Evolutionary conservation across 306 rosid species (phyloP), one percentile per base, ranked within the genome.

Genomic region (Amphicarpaea edgeworthii): DNA sequence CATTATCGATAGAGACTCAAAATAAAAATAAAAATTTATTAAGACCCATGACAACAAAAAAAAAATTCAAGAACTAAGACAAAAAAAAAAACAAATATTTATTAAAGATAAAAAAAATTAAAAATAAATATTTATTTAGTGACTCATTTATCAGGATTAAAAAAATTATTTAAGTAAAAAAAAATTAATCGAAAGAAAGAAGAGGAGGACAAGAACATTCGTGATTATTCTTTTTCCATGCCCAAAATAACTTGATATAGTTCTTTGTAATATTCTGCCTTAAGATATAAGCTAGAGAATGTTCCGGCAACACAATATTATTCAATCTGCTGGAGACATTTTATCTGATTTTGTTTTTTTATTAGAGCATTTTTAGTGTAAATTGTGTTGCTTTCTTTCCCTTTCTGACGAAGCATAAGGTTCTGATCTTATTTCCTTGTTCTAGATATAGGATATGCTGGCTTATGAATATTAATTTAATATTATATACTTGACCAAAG

Each of bases 171-270:
- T n/a, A n/a, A n/a, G n/a, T n/a, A n/a, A n/a, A n/a, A 30, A 30
- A 30, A 1, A 45, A 26, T 7, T 37, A 54, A 43, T 2, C 5
- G 6, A 43, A 60, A 23, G 71, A 60, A 70, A 46, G 75, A 14
- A 55, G 10, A 60, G 11, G 71, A 12, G 68, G 77, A 20, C 68
- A 78, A 70, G 82, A 46, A 60, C 57, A 69, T 60, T 78, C 2
- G 1, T n/a, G n/a, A 46, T 47, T 34, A 24, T 78, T 70, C 64
- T 24, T 70, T 70, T 45, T 28, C 74, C 49, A 28, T 16, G 0
- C 40, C 49, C 38, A 17, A 10, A n/a, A 23, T 16, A 77, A 16
- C 40, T 49, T 32, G 12, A 63, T 43, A 20, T 8, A 14, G 24
- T 19, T 55, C 16, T 75, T 8, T 62, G 11, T 40, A 10, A 53